These are phyloP conservation scores for Saturnispora silvae DNA, from an alignment of 805 yeast genomes.

Conservation along the genomic window DNA sequence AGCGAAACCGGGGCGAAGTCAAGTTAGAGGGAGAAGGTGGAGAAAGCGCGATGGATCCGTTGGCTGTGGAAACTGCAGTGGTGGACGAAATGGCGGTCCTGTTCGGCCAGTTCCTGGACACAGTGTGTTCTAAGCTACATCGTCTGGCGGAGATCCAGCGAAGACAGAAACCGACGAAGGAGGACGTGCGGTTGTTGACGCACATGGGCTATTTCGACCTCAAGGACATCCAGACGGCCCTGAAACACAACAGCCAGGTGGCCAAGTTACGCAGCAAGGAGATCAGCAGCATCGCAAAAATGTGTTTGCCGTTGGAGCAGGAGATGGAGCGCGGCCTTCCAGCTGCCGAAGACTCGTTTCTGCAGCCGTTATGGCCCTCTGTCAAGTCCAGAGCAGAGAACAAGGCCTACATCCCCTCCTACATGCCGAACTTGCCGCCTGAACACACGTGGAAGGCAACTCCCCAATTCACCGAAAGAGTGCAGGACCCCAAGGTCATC, in stretches of 20 bases:
- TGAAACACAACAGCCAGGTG: too few species aligned
- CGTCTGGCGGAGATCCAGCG: slow-evolving; percentile 50
- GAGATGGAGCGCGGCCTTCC: too few species aligned
- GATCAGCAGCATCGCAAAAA: too few species aligned
- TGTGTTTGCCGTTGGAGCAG: too few species aligned
- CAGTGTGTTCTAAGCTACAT: slow-evolving; percentile 33
- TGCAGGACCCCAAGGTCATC: slow-evolving; percentile 61
- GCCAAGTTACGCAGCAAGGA: too few species aligned
- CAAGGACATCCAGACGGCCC: slow-evolving; percentile 27
- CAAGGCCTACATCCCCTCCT: slow-evolving; percentile 46
- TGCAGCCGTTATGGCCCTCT: too few species aligned
- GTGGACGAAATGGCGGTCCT: slow-evolving; percentile 29
- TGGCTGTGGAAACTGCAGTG: slow-evolving; percentile 20
- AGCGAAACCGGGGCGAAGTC: too few species aligned
- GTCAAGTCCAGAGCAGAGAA: slow-evolving; percentile 18
- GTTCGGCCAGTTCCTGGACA: slow-evolving; percentile 27
- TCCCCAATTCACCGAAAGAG: slow-evolving; percentile 50
- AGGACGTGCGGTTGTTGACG: slow-evolving; percentile 39
- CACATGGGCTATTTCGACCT: slow-evolving; percentile 32
- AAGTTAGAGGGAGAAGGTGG: too few species aligned
- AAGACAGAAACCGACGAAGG: slow-evolving; percentile 40
- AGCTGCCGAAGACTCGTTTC: too few species aligned
- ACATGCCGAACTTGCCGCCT: slow-evolving; percentile 87
- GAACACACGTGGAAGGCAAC: slow-evolving; percentile 84
- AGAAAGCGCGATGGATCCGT: too few species aligned